These are phyloP conservation scores for Penicillium cataractarum DNA, from an alignment of 495 filamentous ascomycete species.

Conservation along the genomic window DNA sequence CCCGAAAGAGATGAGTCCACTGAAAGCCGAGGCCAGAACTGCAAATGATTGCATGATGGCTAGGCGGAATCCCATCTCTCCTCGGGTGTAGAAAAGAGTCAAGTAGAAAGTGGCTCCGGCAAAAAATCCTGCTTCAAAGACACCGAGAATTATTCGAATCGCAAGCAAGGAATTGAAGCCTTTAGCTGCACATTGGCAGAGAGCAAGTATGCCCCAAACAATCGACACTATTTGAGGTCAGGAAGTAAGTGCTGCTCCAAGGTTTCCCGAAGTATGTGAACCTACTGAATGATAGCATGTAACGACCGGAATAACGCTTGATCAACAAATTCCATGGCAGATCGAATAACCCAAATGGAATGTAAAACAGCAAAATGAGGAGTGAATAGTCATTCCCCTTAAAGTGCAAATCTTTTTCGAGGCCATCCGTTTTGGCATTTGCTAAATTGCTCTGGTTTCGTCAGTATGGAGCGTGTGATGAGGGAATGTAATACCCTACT, in stretches of 20 bases:
- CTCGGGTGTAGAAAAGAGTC: conserved; percentile 54
- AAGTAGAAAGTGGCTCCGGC: conserved; percentile 63
- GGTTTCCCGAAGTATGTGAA: conserved; percentile 23
- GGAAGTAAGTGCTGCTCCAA: background rate
- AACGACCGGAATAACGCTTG: conserved; percentile 56
- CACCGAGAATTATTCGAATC: conserved; percentile 44
- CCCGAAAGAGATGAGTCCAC: conserved; percentile 68
- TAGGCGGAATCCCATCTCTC: conserved; percentile 69
- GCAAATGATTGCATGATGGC: conserved; percentile 73
- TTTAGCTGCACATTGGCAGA: conserved; percentile 47
- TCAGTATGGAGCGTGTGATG: conserved; percentile 9
- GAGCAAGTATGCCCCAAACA: conserved; percentile 48
- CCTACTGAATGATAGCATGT: conserved; percentile 47
- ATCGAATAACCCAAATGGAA: conserved; percentile 70
- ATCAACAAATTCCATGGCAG: conserved; percentile 62
- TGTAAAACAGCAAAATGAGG: conserved; percentile 70
- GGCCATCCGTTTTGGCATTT: conserved; percentile 68
- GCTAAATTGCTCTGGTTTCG: conserved; percentile 51
- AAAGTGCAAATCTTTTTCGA: conserved; percentile 55
- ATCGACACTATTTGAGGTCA: conserved; percentile 49
- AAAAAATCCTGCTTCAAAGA: conserved; percentile 70
- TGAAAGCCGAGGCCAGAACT: conserved; percentile 67
- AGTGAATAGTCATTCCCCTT: conserved; percentile 66
- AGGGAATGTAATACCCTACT: conserved; percentile 43
- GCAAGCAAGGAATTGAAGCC: conserved; percentile 59